Base-by-base conservation (phyloP, 2,329 filamentous ascomycete genomes). In the Blumeria graminis region DNA sequence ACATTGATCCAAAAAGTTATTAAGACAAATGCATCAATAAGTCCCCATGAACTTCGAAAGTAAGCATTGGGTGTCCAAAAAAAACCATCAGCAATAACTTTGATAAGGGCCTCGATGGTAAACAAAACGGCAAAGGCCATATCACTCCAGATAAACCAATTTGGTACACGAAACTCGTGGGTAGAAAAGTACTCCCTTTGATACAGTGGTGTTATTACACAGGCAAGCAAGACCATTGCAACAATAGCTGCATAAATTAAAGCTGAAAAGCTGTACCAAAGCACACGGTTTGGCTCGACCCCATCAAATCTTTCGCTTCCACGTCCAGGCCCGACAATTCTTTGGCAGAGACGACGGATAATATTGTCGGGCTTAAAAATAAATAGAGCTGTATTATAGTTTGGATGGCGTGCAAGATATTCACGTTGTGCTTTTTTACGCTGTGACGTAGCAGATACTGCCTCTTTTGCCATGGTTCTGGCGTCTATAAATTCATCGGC, bases 1-100 rank as follows among this genome's bases (percentile, higher is more conserved):
- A 98, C 87, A 64, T 94, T 96, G 66, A 95, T 83, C 90, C 92
- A 96, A 8, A 98, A 76, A 0, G 92, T 96, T 57, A 94, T 72
- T 55, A 98, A 73, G 61, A 98, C 92, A 48, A 96, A 69, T 0
- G 84, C 87, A 65, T 98, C 92, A 61, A 98, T 95, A 59, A 94
- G 81, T 6, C 92, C 93, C 92, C 92, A 98, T 0, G 89, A 90
- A 65, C 90, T 90, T 63, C 92, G 82, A 67, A 95, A 87, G 66
- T 94, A 98, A 2, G 93, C 93, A 69, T 98, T 95, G 0, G 92
- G 92, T 0, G 92, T 95, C 79, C 86, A 96, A 67, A 95, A 84
- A 63, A 94, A 84, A 7, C 92, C 92, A 70, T 98, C 92, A 0
- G 92, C 92, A 63, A 98, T 80, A 56, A 94, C 81, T 68, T 98